These are phyloP conservation scores for Paraurostyla sp. DNA, from an alignment of 73 alveolate species.

Conservation along the genomic window DNA sequence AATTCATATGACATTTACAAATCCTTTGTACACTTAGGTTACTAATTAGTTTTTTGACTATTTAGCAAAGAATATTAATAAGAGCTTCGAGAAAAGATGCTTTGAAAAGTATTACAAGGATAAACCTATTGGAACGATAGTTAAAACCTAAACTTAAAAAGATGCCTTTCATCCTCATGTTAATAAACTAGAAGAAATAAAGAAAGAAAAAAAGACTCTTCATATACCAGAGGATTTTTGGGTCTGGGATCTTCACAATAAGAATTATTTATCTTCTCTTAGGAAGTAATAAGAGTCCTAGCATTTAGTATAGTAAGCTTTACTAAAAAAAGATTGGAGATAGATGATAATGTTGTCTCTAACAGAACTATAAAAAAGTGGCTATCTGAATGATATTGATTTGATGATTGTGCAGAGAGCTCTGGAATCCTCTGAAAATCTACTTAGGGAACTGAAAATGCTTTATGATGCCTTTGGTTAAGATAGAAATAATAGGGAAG, in stretches of 20 bases:
- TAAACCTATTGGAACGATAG: neutral
- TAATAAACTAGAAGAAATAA: neutral
- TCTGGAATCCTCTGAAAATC: slow-evolving; percentile 11
- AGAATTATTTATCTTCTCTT: neutral
- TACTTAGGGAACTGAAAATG: neutral
- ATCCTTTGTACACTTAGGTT: slow-evolving; percentile 51
- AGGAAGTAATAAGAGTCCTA: neutral
- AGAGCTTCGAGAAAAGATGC: slow-evolving; percentile 64
- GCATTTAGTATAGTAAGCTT: neutral
- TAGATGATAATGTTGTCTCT: neutral
- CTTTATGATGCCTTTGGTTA: slow-evolving; percentile 41
- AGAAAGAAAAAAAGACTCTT: neutral
- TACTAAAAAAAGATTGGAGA: neutral
- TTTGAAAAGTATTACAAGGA: slow-evolving; percentile 33
- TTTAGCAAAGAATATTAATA: slow-evolving; percentile 48
- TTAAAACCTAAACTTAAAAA: neutral
- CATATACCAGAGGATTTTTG: slow-evolving; percentile 16
- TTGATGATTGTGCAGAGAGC: neutral
- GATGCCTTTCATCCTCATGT: neutral
- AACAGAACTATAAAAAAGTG: neutral
- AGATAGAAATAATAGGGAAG: neutral
- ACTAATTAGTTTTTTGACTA: slow-evolving; percentile 62
- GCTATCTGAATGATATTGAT: neutral
- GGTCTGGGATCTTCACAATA: slow-evolving; percentile 28
- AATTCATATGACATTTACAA: slow-evolving; percentile 64